Percentiles rank a stretch among this genome's conserved stretches.
Conservation (phyloP, 1,139 yeast species). For the Candida labiduridarum region DNA sequence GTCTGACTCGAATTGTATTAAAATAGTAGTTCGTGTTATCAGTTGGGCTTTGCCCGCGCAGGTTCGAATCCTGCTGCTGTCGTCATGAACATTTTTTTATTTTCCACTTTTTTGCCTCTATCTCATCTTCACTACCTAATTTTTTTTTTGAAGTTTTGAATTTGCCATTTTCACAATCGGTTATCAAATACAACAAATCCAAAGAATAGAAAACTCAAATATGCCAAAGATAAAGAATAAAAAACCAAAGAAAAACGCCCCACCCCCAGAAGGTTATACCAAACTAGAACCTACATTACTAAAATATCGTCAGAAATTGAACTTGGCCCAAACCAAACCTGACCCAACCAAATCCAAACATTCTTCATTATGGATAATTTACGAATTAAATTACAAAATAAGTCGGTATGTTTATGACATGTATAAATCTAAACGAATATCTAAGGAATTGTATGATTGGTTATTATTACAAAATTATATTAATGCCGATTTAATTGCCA, state of each 20-base stretch:
- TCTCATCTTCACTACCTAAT: not conserved
- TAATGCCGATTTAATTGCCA: slow-evolving; percentile 75
- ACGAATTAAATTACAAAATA: slow-evolving; percentile 70
- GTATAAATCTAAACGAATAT: slow-evolving; percentile 69
- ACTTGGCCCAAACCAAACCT: slow-evolving; percentile 52
- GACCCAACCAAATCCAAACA: slow-evolving; percentile 38
- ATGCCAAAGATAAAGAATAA: slow-evolving; percentile 43
- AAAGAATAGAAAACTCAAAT: too few relatives aligned
- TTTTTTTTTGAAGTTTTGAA: not conserved
- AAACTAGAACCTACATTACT: slow-evolving; percentile 71
- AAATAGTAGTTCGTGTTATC: slow-evolving; percentile 35
- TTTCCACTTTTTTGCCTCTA: not conserved
- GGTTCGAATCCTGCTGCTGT: slow-evolving; percentile 63
- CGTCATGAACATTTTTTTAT: slow-evolving; percentile 24
- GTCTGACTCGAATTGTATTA: slow-evolving; percentile 67
- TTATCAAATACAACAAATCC: not conserved
- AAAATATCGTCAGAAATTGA: slow-evolving; percentile 62
- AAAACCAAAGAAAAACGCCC: slow-evolving; percentile 43
- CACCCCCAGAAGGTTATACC: slow-evolving; percentile 76
- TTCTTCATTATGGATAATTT: slow-evolving; percentile 69
- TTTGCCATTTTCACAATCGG: not conserved
- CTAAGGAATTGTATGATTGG: slow-evolving; percentile 76
- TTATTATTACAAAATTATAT: slow-evolving; percentile 66
- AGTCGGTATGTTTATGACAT: slow-evolving; percentile 77
- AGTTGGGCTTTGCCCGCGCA: slow-evolving; percentile 66